Evolutionary conservation across 2,329 filamentous ascomycete species (phyloP).

Genomic region (Botrytis pseudocinerea): DNA sequence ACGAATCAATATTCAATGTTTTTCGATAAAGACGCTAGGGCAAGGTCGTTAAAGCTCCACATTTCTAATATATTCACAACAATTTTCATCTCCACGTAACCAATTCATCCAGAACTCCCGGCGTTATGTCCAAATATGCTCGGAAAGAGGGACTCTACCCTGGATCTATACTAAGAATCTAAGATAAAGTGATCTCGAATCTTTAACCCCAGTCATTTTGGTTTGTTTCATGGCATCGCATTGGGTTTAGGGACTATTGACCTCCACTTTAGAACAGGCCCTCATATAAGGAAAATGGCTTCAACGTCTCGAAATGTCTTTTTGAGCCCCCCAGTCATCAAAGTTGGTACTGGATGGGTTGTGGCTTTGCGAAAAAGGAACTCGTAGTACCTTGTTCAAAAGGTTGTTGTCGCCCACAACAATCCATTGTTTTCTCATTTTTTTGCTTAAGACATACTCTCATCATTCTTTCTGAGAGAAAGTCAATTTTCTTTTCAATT

Average conservation of each 20-base stretch:
- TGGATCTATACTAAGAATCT: neutral
- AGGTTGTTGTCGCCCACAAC: conserved; percentile 20
- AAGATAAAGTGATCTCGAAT: conserved; percentile 14
- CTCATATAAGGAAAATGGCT: neutral
- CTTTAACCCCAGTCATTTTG: neutral
- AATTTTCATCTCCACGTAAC: conserved; percentile 22
- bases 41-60: conserved; percentile 11
- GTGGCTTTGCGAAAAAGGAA: conserved; percentile 14
- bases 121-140: conserved; percentile 5
- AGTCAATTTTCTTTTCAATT: conserved; percentile 13
- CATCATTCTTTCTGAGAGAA: conserved; percentile 25
- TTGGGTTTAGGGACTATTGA: conserved; percentile 1
- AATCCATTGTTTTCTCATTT: neutral
- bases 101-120: conserved; percentile 14
- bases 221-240: conserved; percentile 2
- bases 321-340: conserved; percentile 3
- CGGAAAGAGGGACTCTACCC: neutral
- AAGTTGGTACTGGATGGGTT: conserved; percentile 9
- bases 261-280: conserved; percentile 13
- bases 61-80: conserved; percentile 21
- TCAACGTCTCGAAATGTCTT: conserved; percentile 14
- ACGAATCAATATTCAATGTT: conserved; percentile 15
- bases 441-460: conserved; percentile 18
- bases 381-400: conserved; percentile 18
- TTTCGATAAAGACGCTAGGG: neutral